phyloP scores from a whole-genome alignment of 176 grass and related monocot species.

The Carex littledalei region DNA sequence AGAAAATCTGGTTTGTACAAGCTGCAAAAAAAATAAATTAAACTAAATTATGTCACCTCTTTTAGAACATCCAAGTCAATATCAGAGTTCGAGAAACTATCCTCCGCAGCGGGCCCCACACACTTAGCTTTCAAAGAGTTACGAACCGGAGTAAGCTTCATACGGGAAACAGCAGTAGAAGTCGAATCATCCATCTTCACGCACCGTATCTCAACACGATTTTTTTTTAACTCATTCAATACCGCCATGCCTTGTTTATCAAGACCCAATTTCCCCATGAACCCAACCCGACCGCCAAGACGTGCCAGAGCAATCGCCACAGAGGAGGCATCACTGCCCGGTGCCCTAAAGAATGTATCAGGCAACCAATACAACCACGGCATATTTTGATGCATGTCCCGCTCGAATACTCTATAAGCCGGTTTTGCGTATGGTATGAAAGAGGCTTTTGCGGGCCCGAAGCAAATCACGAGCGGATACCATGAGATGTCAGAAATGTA shows the following conservation, averaged over 20 bases:
- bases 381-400: conserved; percentile 66
- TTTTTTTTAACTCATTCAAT: conserved; percentile 50
- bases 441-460: conserved; percentile 62
- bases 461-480: conserved; percentile 70
- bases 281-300: conserved; percentile 53
- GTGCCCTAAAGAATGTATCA: conserved; percentile 61
- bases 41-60: conserved; percentile 39
- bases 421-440: conserved; percentile 80
- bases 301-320: conserved; percentile 67
- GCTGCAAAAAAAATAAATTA: background rate
- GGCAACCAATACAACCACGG: conserved; percentile 70
- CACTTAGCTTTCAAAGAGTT: conserved; percentile 39
- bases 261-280: conserved; percentile 89
- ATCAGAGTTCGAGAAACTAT: conserved; percentile 61
- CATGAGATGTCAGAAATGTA: conserved; percentile 14
- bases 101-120: conserved; percentile 53
- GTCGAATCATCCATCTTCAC: conserved; percentile 39
- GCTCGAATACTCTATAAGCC: conserved; percentile 59
- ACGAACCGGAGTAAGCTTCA: conserved; percentile 48
- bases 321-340: conserved; percentile 67
- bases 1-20: background rate
- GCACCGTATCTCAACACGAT: conserved; percentile 57
- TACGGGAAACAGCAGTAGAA: conserved; percentile 55
- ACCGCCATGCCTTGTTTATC: conserved; percentile 63
- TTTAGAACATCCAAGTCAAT: conserved; percentile 67